These are phyloP conservation scores for Tympanopsis confertula DNA, from an alignment of 2,329 filamentous ascomycete species.

Conservation along the genomic window DNA sequence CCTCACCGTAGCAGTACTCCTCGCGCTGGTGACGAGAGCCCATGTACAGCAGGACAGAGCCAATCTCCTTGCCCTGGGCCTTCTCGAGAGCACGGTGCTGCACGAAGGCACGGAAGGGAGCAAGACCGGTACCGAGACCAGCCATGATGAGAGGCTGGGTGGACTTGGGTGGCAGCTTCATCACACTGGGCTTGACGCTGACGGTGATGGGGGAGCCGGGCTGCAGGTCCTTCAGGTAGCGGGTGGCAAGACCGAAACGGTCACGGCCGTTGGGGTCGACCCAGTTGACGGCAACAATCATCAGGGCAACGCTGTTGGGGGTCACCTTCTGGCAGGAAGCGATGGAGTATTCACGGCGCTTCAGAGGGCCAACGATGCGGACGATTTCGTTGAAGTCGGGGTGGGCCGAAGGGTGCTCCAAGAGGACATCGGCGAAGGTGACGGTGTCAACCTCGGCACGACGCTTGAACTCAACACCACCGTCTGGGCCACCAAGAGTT, in stretches of 20 bases:
- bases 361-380: conserved; percentile 79
- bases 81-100: conserved; percentile 98
- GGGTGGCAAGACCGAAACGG: conserved; percentile 85
- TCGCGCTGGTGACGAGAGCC: conserved; percentile 94
- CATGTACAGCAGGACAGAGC: conserved; percentile 87
- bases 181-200: conserved; percentile 93
- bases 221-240: conserved; percentile 69
- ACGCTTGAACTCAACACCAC: conserved; percentile 81
- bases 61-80: conserved; percentile 90
- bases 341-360: conserved; percentile 97
- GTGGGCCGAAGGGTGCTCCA: conserved; percentile 81
- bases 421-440: conserved; percentile 80
- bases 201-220: conserved; percentile 74
- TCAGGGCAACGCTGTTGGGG: conserved; percentile 77
- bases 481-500: conserved; percentile 65
- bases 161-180: conserved; percentile 86
- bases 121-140: conserved; percentile 91
- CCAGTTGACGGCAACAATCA: conserved; percentile 97
- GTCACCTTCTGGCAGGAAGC: conserved; percentile 93
- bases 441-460: conserved; percentile 82
- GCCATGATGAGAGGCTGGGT: conserved; percentile 97
- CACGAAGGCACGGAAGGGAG: conserved; percentile 97
- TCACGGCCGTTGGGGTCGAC: conserved; percentile 76
- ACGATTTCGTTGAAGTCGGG: conserved; percentile 81
- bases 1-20: conserved; percentile 96